phyloP scores from a whole-genome alignment of 2,329 filamentous ascomycete genomes.

The Sclerotinia subarctica region DNA sequence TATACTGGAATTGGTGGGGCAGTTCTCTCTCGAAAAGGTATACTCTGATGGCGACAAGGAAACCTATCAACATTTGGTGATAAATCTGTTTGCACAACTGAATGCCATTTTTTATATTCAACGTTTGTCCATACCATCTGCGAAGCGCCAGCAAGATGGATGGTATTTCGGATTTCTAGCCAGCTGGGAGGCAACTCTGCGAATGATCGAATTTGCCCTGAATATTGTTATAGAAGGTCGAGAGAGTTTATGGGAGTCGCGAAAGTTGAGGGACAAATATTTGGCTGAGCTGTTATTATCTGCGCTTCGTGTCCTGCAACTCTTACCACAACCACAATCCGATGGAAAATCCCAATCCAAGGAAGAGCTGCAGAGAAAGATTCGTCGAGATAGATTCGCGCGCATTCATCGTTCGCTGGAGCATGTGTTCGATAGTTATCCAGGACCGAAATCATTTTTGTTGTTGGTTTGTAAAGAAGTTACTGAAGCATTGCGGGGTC shows the following conservation, averaged over 20 bases:
- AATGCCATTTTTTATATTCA: constrained; percentile 43
- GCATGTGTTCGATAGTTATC: constrained; percentile 42
- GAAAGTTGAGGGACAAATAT: constrained; percentile 40
- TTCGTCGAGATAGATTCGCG: constrained; percentile 42
- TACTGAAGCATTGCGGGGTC: constrained; percentile 38
- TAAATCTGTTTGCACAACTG: constrained; percentile 41
- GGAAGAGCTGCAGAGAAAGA: constrained; percentile 37
- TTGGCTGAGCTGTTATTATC: constrained; percentile 42
- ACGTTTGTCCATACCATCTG: constrained; percentile 42
- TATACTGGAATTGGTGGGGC: constrained; percentile 43
- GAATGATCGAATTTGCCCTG: constrained; percentile 42
- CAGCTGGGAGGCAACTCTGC: constrained; percentile 43
- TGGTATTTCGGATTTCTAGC: constrained; percentile 42
- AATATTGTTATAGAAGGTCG: constrained; percentile 35
- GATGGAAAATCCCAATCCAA: constrained; percentile 23
- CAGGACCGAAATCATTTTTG: constrained; percentile 41
- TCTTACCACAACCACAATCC: constrained; percentile 41
- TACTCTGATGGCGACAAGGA: constrained; percentile 40
- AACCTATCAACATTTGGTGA: constrained; percentile 41
- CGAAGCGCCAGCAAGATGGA: constrained; percentile 38
- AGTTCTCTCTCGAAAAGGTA: constrained; percentile 45
- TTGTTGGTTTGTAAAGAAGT: constrained; percentile 42
- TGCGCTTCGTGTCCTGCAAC: constrained; percentile 41
- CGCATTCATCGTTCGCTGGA: constrained; percentile 42
- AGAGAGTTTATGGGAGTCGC: constrained; percentile 31